phyloP scores from a whole-genome alignment of 2,329 filamentous ascomycete genomes.

The Thelonectria olida region DNA sequence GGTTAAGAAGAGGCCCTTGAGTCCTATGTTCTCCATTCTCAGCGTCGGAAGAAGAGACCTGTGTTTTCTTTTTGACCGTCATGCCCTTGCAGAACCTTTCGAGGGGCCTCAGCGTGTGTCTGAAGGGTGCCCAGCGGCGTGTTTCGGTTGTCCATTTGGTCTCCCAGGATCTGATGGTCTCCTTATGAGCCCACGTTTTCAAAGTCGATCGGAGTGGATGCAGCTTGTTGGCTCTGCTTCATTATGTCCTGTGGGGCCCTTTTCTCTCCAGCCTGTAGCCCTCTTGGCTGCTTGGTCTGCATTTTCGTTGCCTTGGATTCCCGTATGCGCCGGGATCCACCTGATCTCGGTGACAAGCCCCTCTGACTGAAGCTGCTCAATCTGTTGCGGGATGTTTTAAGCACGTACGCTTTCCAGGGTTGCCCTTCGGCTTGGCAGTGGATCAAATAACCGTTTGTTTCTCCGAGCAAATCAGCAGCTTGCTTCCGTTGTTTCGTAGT shows the following conservation, averaged over 20 bases:
- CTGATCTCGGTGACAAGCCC: too few species aligned
- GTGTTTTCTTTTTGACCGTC: conserved; percentile 2
- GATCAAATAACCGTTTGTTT: too few species aligned
- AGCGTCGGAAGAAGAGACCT: not conserved
- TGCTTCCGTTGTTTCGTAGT: too few species aligned
- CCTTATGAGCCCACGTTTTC: not conserved
- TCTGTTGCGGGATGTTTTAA: too few species aligned
- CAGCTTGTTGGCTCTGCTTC: not conserved
- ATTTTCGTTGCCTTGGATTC: too few species aligned
- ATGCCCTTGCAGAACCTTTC: not conserved
- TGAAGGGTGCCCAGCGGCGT: not conserved
- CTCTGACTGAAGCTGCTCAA: too few species aligned
- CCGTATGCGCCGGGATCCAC: too few species aligned
- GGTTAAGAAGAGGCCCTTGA: not conserved
- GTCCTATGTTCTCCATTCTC: not conserved
- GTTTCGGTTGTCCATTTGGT: not conserved
- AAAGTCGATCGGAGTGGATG: not conserved
- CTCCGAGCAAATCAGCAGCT: too few species aligned
- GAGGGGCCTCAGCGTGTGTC: not conserved
- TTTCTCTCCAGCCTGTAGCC: too few species aligned
- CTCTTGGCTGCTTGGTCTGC: too few species aligned
- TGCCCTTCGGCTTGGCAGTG: too few species aligned
- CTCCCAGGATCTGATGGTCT: not conserved
- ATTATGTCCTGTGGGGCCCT: not conserved
- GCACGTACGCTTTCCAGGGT: too few species aligned